Base-by-base conservation (phyloP, 805 yeast genomes). In the Nematodospora valgi region DNA sequence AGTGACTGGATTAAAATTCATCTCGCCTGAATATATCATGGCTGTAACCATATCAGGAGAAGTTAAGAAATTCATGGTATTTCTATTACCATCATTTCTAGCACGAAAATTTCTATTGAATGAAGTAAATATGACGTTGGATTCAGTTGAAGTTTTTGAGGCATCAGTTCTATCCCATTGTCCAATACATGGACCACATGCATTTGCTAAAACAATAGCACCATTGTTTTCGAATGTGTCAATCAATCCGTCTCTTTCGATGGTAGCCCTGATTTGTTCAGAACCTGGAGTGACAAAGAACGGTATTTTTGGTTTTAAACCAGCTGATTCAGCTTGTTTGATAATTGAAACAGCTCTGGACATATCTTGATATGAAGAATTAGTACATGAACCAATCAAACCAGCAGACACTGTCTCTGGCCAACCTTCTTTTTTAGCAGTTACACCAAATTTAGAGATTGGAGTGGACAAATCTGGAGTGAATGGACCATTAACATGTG, bases 171-270 rank as follows among this genome's bases (percentile, higher is more conserved):
- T 84, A 62, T 93, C 96, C 98, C 98, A 91, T 73, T 91, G 98
- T 40, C 98, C 98, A 58, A 91, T 91, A 72, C 98, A 91, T 55
- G 98, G 98, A 49, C 98, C 98, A 75, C 98, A 91, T 14, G 98
- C 98, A 62, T 91, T 91, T 36, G 98, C 96, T 50, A 91, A 74
- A 29, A 91, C 95, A 40, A 78, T 74, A 49, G 96, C 98, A 41
- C 98, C 98, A 52, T 80, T 82, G 37, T 82, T 78, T 60, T 82
- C 80, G 60, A 91, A 88, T 27, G 82, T 78, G 30, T 82, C 72
- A 43, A 85, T 77, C 55, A 84, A 78, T 40, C 98, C 98, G 62
- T 91, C 98, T 66, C 97, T 80, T 61, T 85, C 95, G 51, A 91
- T 80, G 34, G 98, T 91, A 35, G 98, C 98, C 65, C 98, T 79